phyloP scores from a whole-genome alignment of 768 basidiomycete genomes.

The Gyrodon lividus region DNA sequence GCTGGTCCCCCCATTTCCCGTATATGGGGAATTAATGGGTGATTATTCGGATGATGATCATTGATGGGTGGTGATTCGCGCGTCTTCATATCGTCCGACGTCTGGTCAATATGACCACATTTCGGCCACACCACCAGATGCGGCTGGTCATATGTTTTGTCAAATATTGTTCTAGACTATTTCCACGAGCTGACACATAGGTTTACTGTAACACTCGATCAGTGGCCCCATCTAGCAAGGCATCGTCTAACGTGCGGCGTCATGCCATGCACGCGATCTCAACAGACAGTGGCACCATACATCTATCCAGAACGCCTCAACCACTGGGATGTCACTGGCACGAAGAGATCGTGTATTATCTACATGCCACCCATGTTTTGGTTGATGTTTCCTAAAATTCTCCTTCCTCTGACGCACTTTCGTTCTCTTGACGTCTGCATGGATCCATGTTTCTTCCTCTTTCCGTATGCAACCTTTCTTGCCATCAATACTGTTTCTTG shows the following conservation, averaged over 20 bases:
- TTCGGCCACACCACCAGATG: background rate
- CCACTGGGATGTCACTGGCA: background rate
- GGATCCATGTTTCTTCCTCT: background rate
- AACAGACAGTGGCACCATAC: background rate
- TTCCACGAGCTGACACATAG: background rate
- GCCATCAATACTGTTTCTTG: too few species aligned
- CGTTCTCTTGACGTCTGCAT: background rate
- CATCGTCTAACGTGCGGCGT: background rate
- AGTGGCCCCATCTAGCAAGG: background rate
- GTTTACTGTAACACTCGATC: background rate
- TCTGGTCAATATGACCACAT: background rate
- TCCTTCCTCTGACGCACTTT: background rate
- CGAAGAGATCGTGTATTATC: background rate
- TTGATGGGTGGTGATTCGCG: background rate
- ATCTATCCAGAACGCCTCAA: background rate
- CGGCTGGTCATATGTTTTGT: constrained; percentile 8
- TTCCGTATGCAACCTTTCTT: too few species aligned
- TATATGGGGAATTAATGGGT: constrained; percentile 26
- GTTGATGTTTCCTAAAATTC: too few species aligned
- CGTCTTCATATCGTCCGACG: background rate
- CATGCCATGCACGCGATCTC: background rate
- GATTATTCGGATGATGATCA: background rate
- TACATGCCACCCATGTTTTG: too few species aligned
- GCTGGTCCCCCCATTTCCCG: constrained; percentile 20
- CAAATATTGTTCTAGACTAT: constrained; percentile 1